Evolutionary conservation across 495 filamentous ascomycete genomes (phyloP).

Genomic region (Penicillium ucsense): DNA sequence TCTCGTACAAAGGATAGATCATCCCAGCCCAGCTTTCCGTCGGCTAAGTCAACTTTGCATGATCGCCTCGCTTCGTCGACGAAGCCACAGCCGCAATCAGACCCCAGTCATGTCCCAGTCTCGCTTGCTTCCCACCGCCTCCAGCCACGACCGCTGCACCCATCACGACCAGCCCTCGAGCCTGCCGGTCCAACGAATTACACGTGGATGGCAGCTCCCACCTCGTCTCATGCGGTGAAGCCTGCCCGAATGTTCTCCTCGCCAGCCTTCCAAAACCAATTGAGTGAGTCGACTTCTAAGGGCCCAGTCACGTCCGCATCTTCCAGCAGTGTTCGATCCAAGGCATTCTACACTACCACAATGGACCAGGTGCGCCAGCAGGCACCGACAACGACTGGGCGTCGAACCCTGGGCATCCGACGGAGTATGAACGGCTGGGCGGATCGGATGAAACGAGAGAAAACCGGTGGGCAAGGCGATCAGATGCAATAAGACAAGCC

Average conservation of each 20-base stretch:
- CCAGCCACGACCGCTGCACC: slow-evolving; percentile 26
- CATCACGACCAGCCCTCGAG: slow-evolving; percentile 29
- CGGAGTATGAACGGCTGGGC: slow-evolving; percentile 50
- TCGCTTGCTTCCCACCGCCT: slow-evolving; percentile 28
- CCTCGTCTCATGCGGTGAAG: slow-evolving; percentile 15
- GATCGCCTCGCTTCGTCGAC: slow-evolving; percentile 6
- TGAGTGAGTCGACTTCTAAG: no score
- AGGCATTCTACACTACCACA: slow-evolving; percentile 45
- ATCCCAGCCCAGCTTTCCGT: slow-evolving; percentile 4
- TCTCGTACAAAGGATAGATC: slow-evolving; percentile 9
- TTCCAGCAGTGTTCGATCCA: slow-evolving; percentile 21
- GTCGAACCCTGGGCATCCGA: slow-evolving; percentile 48
- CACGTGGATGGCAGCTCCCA: slow-evolving; percentile 30
- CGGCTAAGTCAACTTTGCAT: slow-evolving; percentile 4
- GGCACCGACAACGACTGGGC: slow-evolving; percentile 15
- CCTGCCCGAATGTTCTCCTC: slow-evolving; percentile 10
- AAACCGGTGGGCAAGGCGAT: slow-evolving; percentile 6
- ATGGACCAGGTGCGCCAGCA: slow-evolving; percentile 33
- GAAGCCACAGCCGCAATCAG: slow-evolving; percentile 1
- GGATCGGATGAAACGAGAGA: slow-evolving; percentile 34
- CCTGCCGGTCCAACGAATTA: slow-evolving; percentile 28
- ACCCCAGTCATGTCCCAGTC: slow-evolving; percentile 10
- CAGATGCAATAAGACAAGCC: slow-evolving; percentile 4
- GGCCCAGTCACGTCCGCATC: background rate
- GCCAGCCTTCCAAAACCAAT: slow-evolving; percentile 3